phyloP scores from a whole-genome alignment of 345 rosid genomes.

The Eucalyptus erythrocorys region DNA sequence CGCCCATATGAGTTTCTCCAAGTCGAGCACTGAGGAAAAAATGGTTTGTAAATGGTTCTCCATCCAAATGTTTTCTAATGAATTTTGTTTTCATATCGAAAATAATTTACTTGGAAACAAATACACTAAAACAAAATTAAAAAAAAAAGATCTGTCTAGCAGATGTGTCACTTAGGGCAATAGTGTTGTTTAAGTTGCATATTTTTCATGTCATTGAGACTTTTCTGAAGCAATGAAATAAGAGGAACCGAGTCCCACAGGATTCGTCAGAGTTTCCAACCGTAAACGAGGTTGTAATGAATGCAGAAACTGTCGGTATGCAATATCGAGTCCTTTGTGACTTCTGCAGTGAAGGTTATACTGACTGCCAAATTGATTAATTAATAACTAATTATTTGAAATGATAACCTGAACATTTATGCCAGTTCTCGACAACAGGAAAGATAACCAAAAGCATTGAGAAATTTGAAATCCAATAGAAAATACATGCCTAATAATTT shows the following conservation, averaged over 20 bases:
- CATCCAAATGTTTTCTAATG: background rate
- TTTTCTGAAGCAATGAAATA: background rate
- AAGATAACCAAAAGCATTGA: background rate
- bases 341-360: background rate
- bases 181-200: background rate
- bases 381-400: background rate
- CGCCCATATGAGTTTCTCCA: rapidly evolving
- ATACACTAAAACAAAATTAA: background rate
- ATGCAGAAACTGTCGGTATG: background rate
- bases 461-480: background rate
- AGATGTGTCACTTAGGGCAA: background rate
- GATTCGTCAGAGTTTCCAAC: background rate
- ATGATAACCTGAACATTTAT: background rate
- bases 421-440: background rate
- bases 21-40: background rate
- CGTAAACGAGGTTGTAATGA: background rate
- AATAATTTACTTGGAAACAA: background rate
- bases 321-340: background rate
- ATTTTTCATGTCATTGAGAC: background rate
- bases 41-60: background rate
- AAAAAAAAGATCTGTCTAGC: background rate
- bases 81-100: background rate
- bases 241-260: background rate
- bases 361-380: background rate
- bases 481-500: too few species aligned